phyloP scores from a whole-genome alignment of 306 rosid genomes.

The Inga oerstediana region DNA sequence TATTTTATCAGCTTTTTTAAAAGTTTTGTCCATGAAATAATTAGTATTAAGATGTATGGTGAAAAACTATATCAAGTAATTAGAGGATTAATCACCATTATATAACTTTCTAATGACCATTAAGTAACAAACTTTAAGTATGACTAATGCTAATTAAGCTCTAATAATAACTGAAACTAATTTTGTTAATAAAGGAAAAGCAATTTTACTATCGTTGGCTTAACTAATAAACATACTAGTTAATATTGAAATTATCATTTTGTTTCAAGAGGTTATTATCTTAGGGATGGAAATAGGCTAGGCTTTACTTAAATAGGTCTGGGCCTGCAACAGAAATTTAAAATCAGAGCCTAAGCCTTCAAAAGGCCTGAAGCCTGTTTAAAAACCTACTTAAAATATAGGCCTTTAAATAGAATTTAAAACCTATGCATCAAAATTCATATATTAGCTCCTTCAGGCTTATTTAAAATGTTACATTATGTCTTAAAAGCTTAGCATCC shows the following conservation, averaged over 20 bases:
- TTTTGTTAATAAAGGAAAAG: neutral
- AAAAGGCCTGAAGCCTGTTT: no score
- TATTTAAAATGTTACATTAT: no score
- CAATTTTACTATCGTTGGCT: neutral
- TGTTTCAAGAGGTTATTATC: neutral
- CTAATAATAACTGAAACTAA: neutral
- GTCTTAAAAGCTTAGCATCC: no score
- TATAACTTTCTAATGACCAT: neutral
- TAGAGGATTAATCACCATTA: neutral
- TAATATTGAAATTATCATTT: neutral
- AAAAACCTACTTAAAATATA: no score
- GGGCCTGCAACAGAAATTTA: no score
- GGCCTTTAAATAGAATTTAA: no score
- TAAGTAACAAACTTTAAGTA: neutral
- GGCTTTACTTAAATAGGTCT: no score
- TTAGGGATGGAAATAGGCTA: no score
- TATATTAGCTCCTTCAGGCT: no score
- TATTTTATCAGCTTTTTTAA: neutral
- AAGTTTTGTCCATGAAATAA: neutral
- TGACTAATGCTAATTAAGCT: neutral
- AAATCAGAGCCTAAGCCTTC: no score
- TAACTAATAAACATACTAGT: neutral
- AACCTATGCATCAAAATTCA: no score
- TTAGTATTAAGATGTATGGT: neutral
- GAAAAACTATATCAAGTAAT: neutral